A percentile compares a stretch with the other conserved stretches of the same genome.
These are phyloP conservation scores for Euphrasia arctica DNA, from an alignment of 305 asterid species.

Conservation along the genomic window DNA sequence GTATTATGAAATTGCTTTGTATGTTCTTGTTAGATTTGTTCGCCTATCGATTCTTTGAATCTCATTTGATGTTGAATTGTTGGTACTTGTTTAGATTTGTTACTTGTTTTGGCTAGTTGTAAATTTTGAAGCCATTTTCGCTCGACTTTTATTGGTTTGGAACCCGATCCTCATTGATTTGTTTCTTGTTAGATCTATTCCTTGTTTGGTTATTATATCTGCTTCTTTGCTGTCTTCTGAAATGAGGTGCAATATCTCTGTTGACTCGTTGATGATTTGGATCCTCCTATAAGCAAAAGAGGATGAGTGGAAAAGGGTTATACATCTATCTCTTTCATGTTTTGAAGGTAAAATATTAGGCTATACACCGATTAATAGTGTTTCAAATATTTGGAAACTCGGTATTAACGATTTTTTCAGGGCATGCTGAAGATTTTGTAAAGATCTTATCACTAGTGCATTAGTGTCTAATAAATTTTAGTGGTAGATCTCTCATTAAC, in stretches of 20 bases:
- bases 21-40: no score
- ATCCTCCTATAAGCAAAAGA: no score
- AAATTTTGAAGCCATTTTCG: no score
- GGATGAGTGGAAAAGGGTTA: no score
- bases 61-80: no score
- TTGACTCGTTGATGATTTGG: neutral
- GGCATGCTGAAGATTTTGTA: neutral
- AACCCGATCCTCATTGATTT: neutral
- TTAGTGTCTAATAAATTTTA: no score
- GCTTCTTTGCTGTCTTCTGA: neutral
- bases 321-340: neutral
- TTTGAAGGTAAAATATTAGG: no score
- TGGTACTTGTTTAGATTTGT: no score
- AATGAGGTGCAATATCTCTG: neutral
- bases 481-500: no score
- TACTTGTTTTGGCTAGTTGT: no score
- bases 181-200: constrained; percentile 15
- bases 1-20: no score
- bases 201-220: neutral
- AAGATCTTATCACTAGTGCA: neutral
- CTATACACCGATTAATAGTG: neutral
- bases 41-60: no score
- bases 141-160: neutral
- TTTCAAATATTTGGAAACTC: neutral
- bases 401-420: neutral